Conservation (phyloP, 164 flowering plant species). For the Berberis thunbergii region DNA sequence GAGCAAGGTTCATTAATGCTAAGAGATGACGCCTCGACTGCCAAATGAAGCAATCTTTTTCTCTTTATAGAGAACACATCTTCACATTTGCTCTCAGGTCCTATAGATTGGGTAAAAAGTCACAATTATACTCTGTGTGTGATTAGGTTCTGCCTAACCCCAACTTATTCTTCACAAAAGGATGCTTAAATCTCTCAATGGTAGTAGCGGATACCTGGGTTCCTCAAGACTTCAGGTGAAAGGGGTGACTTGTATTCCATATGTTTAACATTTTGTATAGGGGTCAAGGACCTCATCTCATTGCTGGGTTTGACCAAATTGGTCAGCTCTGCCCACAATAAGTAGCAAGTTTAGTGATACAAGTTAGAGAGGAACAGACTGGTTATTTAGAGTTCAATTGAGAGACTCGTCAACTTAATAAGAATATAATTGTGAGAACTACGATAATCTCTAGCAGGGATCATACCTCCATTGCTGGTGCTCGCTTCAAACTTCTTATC, state of each 20-base stretch:
- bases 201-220: slow-evolving; percentile 18
- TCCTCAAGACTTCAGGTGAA: slow-evolving; percentile 18
- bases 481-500: slow-evolving; percentile 13
- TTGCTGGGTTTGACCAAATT: slow-evolving; percentile 9
- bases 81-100: slow-evolving; percentile 12
- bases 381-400: background rate
- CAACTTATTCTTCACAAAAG: too few species aligned
- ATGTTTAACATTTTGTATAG: slow-evolving; percentile 20
- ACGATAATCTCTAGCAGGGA: background rate
- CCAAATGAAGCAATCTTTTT: slow-evolving; percentile 38
- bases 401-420: background rate
- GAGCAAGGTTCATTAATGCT: slow-evolving; percentile 22
- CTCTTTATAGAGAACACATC: slow-evolving; percentile 42
- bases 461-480: slow-evolving; percentile 20
- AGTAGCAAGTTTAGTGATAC: background rate
- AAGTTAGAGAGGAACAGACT: background rate
- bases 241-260: slow-evolving; percentile 9
- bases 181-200: background rate
- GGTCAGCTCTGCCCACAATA: slow-evolving; percentile 16
- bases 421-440: background rate
- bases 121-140: background rate
- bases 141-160: background rate
- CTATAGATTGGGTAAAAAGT: slow-evolving; percentile 12
- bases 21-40: slow-evolving; percentile 22
- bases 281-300: slow-evolving; percentile 13